Percentiles rank a stretch among this genome's conserved stretches.
Conservation (phyloP, 805 yeast genomes). For the Saccharomycopsis oosterbeekiorum region DNA sequence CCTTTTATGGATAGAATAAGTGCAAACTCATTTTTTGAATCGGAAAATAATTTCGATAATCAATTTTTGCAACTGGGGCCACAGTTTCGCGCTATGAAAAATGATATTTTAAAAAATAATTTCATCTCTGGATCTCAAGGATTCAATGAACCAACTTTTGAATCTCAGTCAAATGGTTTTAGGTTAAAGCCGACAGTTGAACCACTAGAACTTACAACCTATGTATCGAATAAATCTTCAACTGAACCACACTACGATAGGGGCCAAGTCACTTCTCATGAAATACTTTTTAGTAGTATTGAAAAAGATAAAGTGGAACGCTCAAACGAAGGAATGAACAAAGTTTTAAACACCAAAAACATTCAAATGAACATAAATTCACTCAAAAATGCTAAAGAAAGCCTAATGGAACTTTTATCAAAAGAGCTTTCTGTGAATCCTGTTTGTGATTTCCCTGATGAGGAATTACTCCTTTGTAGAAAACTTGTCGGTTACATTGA, state of each 20-base stretch:
- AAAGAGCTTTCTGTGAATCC: not conserved
- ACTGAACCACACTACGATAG: not conserved
- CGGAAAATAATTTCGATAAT: not conserved
- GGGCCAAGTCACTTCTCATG: not conserved
- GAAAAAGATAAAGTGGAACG: not conserved
- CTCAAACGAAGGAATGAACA: not conserved
- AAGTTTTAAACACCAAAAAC: not conserved
- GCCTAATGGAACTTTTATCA: not conserved
- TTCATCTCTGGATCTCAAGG: not conserved
- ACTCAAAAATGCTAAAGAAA: not conserved
- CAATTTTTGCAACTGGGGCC: not conserved
- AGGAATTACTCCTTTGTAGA: not conserved
- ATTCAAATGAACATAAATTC: not conserved
- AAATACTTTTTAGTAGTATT: not conserved
- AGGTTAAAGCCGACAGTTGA: not conserved
- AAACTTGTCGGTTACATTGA: not conserved
- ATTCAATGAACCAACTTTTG: not conserved
- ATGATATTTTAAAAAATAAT: not conserved
- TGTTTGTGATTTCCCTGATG: not conserved
- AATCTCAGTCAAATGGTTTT: not conserved
- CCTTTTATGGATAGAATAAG: not conserved
- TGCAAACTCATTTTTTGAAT: not conserved
- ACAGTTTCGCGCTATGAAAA: not conserved
- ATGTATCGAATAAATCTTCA: not conserved
- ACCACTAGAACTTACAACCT: no score